Base-by-base conservation (phyloP, 306 rosid genomes). In the Quercus ilex region DNA sequence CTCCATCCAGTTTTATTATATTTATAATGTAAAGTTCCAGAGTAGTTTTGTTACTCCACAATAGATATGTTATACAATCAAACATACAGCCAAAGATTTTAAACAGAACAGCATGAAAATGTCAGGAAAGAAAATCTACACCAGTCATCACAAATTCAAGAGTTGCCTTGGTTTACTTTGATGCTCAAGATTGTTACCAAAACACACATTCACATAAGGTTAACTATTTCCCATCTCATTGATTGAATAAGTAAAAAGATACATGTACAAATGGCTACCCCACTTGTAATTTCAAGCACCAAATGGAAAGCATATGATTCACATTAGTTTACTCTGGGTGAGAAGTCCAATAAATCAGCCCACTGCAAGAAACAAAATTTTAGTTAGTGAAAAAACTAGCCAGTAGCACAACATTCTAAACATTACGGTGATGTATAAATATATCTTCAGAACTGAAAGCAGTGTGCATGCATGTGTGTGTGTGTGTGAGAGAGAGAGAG, bases 341-440 rank as follows among this genome's bases (percentile, higher is more conserved):
- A 81, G 88, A 73, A 80, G 99, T 92, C 99, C 99, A 95, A 86
- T 95, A 93, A 78, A 91, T 72, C 77, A 95, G 91, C 82, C 99
- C 99, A 78, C 99, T 93, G 90, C 75, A 88, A 2, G 59, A 65
- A 74, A 79, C 23, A 7, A 35, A 56, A 82, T 21, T 78, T 31
- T 14, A 26, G 75, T 81, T 57, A 75, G 43, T 5, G 7, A 51
- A 52, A 73, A 51, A 67, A 76, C 52, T 78, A 59, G 52, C 51
- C 60, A 31, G 25, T 31, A 58, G 28, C 74, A 83, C 43, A 30
- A 43, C 30, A 41, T 6, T 2, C 57, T 31, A 43, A 18, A 38
- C 65, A 51, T 5, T 17, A 75, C 15, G 19, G 59, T 6, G 41
- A 64, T 64, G 21, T 11, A 64, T 14, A 30, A 7, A 28, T 28